phyloP scores from a whole-genome alignment of 2,329 filamentous ascomycete species.

The Scedosporium apiospermum region DNA sequence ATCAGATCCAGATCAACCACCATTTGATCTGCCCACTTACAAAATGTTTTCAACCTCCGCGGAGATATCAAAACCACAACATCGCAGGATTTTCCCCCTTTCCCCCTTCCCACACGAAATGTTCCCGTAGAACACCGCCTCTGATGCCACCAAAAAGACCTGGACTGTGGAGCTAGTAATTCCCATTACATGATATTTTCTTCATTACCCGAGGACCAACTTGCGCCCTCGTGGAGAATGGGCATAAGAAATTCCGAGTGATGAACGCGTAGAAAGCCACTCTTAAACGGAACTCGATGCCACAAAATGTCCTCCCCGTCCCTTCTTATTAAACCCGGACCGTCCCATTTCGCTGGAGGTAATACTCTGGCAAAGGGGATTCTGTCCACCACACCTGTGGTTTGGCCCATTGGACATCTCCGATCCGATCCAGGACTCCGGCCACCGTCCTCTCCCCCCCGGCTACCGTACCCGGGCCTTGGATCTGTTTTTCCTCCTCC shows the following conservation, averaged over 20 bases:
- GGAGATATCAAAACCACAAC: neutral
- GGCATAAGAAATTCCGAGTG: neutral
- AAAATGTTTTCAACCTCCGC: neutral
- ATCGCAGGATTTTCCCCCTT: neutral
- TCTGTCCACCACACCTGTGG: neutral
- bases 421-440: neutral
- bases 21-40: neutral
- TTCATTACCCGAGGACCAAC: neutral
- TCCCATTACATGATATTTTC: neutral
- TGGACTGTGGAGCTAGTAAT: neutral
- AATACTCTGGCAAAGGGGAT: neutral
- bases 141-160: neutral
- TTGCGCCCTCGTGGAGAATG: neutral
- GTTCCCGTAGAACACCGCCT: neutral
- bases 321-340: neutral
- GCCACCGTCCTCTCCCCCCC: neutral
- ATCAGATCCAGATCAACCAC: neutral
- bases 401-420: neutral
- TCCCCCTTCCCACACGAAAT: no score
- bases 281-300: neutral
- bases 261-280: neutral
- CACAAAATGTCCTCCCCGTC: neutral
- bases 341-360: neutral
- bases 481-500: no score
- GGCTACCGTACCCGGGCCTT: neutral